Base-by-base conservation (phyloP, 345 rosid genomes). In the Gossypium longicalyx region DNA sequence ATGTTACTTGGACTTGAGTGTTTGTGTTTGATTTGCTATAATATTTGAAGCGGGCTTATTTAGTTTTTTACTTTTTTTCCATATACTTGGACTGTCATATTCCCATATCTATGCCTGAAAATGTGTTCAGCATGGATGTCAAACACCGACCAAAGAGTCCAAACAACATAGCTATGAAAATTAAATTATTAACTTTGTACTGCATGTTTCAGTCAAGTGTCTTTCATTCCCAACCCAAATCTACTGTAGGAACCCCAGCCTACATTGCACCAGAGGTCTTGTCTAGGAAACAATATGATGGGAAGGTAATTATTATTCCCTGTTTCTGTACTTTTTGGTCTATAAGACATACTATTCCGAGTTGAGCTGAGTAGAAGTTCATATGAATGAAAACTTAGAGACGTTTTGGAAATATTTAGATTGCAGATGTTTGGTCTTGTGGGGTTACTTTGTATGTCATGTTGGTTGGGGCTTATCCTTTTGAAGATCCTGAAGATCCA, bases 201-300 rank as follows among this genome's bases (percentile, higher is more conserved):
- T 44, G n/a, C 48, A 17, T 62, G 48, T 41, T 73, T 12, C 71
- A 90, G 97, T 94, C 98, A 57, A 82, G 92, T 16, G 96, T 90
- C 60, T 84, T 91, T 79, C 97, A 94, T 76, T 94, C 98, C 58
- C 98, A 94, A 48, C 98, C 98, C 53, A 94, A 94, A 82, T 94
- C 98, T 10, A 89, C 96, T 0, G 98, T 91, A n/a, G 98, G 98
- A 77, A 91, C 97, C 3, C 98, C 97, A 2, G 98, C 98, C 58
- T 91, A 90, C 60, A 89, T 93, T 41, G 98, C 98, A 2, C 98
- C 98, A 0, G 97, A 94, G 82, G 92, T 94, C 57, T 78, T 94
- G 43, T 80, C 89, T 0, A 87, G 84, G 4, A 90, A 86, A 82
- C 97, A 90, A 78, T 94, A 94, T 69, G 90, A 94, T 56, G 94